phyloP scores from a whole-genome alignment of 2,329 filamentous ascomycete species.

The Plenodomus tracheiphilus region DNA sequence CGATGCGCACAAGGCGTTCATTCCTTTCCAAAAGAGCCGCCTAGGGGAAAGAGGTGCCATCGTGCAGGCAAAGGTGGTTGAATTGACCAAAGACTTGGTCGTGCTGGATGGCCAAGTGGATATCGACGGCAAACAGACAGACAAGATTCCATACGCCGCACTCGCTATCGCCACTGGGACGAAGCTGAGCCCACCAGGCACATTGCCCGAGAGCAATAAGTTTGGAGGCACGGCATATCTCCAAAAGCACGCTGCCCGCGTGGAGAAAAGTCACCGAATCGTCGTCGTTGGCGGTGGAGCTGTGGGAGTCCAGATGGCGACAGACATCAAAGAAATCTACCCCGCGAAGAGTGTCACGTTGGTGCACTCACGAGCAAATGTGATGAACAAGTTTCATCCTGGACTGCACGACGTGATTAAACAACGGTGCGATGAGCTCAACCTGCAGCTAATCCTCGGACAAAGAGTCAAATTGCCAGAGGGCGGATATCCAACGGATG shows the following conservation, averaged over 20 bases:
- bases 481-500: slow-evolving; percentile 50
- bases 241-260: slow-evolving; percentile 52
- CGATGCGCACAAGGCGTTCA: slow-evolving; percentile 62
- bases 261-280: slow-evolving; percentile 53
- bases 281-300: slow-evolving; percentile 59
- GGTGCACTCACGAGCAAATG: slow-evolving; percentile 58
- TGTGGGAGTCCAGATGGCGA: slow-evolving; percentile 64
- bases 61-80: neutral
- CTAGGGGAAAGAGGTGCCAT: slow-evolving; percentile 28
- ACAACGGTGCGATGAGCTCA: slow-evolving; percentile 27
- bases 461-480: slow-evolving; percentile 55
- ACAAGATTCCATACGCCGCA: slow-evolving; percentile 57
- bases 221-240: slow-evolving; percentile 50
- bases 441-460: slow-evolving; percentile 33
- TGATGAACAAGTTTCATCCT: slow-evolving; percentile 58
- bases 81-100: slow-evolving; percentile 30
- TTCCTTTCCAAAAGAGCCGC: slow-evolving; percentile 57
- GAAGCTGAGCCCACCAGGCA: slow-evolving; percentile 52
- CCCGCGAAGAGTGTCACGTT: slow-evolving; percentile 61
- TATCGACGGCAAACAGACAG: slow-evolving; percentile 46
- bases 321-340: slow-evolving; percentile 61
- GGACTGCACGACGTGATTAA: slow-evolving; percentile 46
- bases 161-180: slow-evolving; percentile 63
- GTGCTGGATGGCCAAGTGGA: slow-evolving; percentile 47
- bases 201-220: slow-evolving; percentile 51